phyloP scores from a whole-genome alignment of 768 basidiomycete species.

The Termitomyces sp. region DNA sequence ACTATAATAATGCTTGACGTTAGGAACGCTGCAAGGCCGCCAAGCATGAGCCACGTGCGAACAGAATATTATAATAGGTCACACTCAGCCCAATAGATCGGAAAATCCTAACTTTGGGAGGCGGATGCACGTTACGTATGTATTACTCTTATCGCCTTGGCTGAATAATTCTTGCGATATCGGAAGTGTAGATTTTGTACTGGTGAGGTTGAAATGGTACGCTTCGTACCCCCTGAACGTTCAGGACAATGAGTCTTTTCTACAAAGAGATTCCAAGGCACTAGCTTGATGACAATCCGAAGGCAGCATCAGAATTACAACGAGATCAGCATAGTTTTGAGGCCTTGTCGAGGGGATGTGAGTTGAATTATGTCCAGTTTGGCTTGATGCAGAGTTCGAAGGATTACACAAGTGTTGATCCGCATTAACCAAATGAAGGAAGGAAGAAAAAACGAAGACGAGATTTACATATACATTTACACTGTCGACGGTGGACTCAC shows the following conservation, averaged over 20 bases:
- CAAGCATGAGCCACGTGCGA: too few species aligned
- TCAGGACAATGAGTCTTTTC: background rate
- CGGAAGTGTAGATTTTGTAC: too few species aligned
- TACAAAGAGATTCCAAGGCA: slow-evolving; percentile 10
- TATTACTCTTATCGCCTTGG: too few species aligned
- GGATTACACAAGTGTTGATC: background rate
- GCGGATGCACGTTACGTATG: background rate
- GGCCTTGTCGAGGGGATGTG: background rate
- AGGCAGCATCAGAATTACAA: slow-evolving; percentile 6
- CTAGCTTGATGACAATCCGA: background rate
- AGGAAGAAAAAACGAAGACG: slow-evolving; percentile 9
- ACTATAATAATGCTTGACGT: background rate
- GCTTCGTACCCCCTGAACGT: background rate
- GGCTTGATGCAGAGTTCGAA: background rate
- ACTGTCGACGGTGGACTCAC: slow-evolving; percentile 6
- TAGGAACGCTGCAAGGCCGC: too few species aligned
- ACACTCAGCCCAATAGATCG: background rate
- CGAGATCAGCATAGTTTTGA: slow-evolving; percentile 5
- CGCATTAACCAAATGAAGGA: background rate
- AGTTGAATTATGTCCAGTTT: background rate
- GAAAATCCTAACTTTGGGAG: slow-evolving; percentile 1
- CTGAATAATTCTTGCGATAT: background rate
- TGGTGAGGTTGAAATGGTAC: background rate
- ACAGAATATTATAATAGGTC: background rate
- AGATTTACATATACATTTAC: slow-evolving; percentile 4